Evolutionary conservation across 257 asterid species (phyloP).

Genomic region (Ophiorrhiza pumila): DNA sequence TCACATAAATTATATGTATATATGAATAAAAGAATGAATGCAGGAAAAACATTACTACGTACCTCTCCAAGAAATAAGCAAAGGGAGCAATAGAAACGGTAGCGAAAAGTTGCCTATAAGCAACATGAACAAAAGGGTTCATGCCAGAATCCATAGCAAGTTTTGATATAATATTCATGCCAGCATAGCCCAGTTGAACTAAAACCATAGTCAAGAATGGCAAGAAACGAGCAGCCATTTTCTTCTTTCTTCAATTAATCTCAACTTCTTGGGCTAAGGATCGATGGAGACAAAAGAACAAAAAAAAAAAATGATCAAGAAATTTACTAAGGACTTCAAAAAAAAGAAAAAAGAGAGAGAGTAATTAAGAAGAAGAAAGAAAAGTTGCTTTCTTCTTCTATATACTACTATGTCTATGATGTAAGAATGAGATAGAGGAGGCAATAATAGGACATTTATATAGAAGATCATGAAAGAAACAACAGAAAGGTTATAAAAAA

Average conservation of each 20-base stretch:
- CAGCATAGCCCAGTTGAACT: conserved; percentile 81
- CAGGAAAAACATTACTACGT: background rate
- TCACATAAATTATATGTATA: background rate
- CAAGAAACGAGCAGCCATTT: conserved; percentile 41
- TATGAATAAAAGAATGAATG: background rate
- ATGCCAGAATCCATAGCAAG: conserved; percentile 92
- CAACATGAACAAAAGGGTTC: conserved; percentile 89
- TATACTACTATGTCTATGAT: background rate
- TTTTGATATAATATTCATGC: conserved; percentile 77
- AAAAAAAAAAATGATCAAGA: background rate
- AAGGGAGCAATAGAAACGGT: conserved; percentile 55
- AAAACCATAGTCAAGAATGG: conserved; percentile 60
- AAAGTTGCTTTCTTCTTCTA: conserved; percentile 8
- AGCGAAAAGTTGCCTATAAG: conserved; percentile 81
- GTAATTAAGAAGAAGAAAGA: conserved; percentile 12
- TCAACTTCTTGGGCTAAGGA: conserved; percentile 8
- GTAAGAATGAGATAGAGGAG: background rate
- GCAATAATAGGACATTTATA: conserved; percentile 2
- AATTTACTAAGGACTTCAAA: background rate
- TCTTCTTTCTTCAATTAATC: conserved; percentile 18
- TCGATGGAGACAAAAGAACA: conserved; percentile 8
- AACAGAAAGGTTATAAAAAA: conserved; percentile 18
- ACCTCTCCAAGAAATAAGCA: conserved; percentile 86
- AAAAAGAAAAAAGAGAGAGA: conserved; percentile 14
- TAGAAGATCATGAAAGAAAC: background rate